phyloP scores from a whole-genome alignment of 257 asterid genomes.

The Plectranthus barbatus region DNA sequence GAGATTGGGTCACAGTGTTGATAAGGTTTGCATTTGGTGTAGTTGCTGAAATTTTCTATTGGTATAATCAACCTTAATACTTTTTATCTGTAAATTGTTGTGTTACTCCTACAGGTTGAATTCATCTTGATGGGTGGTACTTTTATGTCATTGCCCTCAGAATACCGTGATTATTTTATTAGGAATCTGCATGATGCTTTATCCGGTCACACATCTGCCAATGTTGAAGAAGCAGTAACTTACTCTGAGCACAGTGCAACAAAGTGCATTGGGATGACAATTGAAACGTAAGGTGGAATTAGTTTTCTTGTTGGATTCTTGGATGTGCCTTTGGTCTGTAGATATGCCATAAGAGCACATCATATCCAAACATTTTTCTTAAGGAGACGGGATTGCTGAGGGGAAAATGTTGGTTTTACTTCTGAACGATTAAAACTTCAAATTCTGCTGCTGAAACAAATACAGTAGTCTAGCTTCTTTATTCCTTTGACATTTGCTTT shows the following conservation, averaged over 20 bases:
- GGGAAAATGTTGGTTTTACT: not conserved
- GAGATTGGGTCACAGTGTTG: slow-evolving; percentile 97
- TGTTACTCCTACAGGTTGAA: slow-evolving; percentile 63
- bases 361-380: not conserved
- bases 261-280: slow-evolving; percentile 98
- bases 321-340: not conserved
- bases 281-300: slow-evolving; percentile 70
- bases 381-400: not conserved
- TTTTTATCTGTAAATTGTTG: not conserved
- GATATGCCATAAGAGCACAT: not conserved
- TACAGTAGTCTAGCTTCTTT: not conserved
- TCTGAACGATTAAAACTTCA: slow-evolving; percentile 7
- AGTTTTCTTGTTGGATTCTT: not conserved
- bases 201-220: slow-evolving; percentile 93
- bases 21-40: slow-evolving; percentile 73
- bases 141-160: slow-evolving; percentile 94
- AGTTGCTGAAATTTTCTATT: slow-evolving; percentile 11
- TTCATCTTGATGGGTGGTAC: slow-evolving; percentile 99
- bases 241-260: slow-evolving; percentile 91
- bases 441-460: not conserved
- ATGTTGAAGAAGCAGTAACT: slow-evolving; percentile 93
- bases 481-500: not conserved
- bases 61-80: not conserved
- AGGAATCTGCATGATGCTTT: slow-evolving; percentile 96
- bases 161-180: slow-evolving; percentile 79